These are phyloP conservation scores for Canariomyces notabilis DNA, from an alignment of 2,329 filamentous ascomycete genomes.

Conservation along the genomic window DNA sequence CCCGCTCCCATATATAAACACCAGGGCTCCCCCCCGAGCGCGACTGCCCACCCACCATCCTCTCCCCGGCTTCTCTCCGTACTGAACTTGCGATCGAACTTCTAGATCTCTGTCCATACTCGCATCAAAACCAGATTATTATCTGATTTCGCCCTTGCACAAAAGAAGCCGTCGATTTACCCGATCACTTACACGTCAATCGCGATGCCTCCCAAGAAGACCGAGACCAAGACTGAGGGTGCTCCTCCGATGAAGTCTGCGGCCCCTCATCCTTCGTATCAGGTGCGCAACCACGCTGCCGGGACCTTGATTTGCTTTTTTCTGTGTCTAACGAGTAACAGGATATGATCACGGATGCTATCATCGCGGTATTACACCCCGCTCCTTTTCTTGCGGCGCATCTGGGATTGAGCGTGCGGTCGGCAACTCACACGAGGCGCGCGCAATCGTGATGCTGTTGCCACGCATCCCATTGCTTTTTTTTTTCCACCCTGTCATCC, in stretches of 20 bases:
- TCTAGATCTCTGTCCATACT: constrained; percentile 19
- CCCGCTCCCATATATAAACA: constrained; percentile 58
- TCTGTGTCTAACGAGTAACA: constrained; percentile 37
- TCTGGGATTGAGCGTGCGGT: constrained; percentile 27
- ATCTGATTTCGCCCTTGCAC: constrained; percentile 16
- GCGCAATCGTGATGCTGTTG: constrained; percentile 12
- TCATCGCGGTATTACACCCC: constrained; percentile 50
- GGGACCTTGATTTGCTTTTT: constrained; percentile 9
- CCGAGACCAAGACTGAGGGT: constrained; percentile 46
- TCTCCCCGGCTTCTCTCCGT: constrained; percentile 37
- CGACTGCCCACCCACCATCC: constrained; percentile 41
- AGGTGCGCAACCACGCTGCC: constrained; percentile 41
- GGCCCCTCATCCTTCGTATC: constrained; percentile 51
- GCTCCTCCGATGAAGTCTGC: constrained; percentile 32
- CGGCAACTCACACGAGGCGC: constrained; percentile 16
- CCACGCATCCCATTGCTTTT: constrained; percentile 4
- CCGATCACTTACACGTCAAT: constrained; percentile 24
- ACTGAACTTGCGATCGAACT: constrained; percentile 25
- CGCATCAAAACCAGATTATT: not conserved
- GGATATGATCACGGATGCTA: constrained; percentile 61
- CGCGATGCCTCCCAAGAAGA: constrained; percentile 58
- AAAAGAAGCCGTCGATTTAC: constrained; percentile 22
- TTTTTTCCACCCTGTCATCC: not conserved
- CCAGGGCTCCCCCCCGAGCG: constrained; percentile 47
- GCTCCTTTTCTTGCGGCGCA: constrained; percentile 35